A percentile compares a stretch with the other conserved stretches of the same genome.
Evolutionary conservation across 208 protist genomes (phyloP).

Genomic region (Leishmania tropica): DNA sequence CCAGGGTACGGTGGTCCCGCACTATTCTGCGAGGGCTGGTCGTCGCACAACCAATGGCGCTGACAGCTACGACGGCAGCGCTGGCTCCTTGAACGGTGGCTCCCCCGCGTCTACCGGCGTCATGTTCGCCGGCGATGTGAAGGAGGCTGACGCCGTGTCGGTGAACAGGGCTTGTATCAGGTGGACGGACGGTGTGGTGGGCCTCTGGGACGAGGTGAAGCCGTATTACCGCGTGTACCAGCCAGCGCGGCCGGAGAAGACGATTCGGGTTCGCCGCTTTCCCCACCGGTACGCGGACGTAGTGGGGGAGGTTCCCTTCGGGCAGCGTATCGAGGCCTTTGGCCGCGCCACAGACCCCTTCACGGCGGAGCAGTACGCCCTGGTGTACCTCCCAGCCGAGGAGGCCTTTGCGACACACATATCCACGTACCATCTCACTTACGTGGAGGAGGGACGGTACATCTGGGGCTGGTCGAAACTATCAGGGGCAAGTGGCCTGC

Average conservation of each 20-base stretch:
- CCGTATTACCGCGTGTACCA: conserved; percentile 55
- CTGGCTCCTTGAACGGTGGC: neutral
- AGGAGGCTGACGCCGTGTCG: conserved; percentile 66
- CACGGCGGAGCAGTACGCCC: conserved; percentile 63
- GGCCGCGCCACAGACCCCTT: conserved; percentile 59
- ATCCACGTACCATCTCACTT: conserved; percentile 41
- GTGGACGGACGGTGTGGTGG: conserved; percentile 61
- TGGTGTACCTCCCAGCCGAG: conserved; percentile 52
- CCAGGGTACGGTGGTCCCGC: conserved; percentile 39
- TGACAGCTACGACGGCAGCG: neutral
- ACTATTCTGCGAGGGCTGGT: conserved; percentile 1
- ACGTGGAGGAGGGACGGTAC: conserved; percentile 36
- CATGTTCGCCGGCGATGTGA: conserved; percentile 44
- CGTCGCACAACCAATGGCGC: too few relatives aligned
- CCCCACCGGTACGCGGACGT: conserved; percentile 73
- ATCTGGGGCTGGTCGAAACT: conserved; percentile 87
- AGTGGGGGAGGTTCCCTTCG: conserved; percentile 69
- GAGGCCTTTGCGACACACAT: conserved; percentile 27
- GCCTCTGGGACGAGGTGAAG: conserved; percentile 50
- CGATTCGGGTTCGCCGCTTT: conserved; percentile 62
- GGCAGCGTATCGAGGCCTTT: conserved; percentile 51
- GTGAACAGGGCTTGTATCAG: conserved; percentile 48
- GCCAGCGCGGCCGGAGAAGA: conserved; percentile 43
- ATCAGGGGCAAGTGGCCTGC: conserved; percentile 44
- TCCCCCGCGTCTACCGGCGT: neutral